Evolutionary conservation across 345 rosid species (phyloP), one percentile per base, ranked within the genome.

Genomic region (Sisymbrium irio): DNA sequence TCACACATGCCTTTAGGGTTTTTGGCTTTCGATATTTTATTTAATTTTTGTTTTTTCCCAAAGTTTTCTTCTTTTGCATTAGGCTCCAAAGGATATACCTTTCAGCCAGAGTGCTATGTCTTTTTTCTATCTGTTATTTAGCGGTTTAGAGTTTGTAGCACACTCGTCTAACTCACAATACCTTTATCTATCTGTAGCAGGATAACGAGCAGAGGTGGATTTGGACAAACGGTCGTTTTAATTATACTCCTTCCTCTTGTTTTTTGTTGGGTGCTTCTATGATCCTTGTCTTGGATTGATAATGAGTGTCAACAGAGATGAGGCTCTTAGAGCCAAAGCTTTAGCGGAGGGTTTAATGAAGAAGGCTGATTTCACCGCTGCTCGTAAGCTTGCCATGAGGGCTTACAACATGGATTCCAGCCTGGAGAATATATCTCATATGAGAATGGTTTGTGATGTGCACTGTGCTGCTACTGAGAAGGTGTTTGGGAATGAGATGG

Each of bases 221-320:
- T 13, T 57, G 45, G 35, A 25, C 18, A 32, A 32, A 25, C 42
- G 59, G 11, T 14, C 17, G 3, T 20, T 35, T 27, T 27, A 3
- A 1, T 42, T 40, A 3, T 39, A 49, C 15, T 27, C 6, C 4
- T 37, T 17, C 47, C 20, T 36, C 5, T 22, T 20, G 20, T 5
- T 33, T 9, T 9, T 33, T 32, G 8, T 28, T 33, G 42, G 28
- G 28, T 27, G 28, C 0, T 47, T 70, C 13, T 64, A 47, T 71
- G 75, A 36, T 70, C 63, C 69, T 33, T 69, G 51, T 62, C 42
- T 15, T 62, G 60, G 35, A 14, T 19, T 65, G 75, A 44, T 35
- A 41, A 95, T 92, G 99, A 92, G 79, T 53, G 80, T 89, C 81
- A 90, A 95, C 74, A 92, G 85, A 76, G 98, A 90, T 65, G 99